Base-by-base conservation (phyloP, 257 asterid species). In the Capsicum pubescens region DNA sequence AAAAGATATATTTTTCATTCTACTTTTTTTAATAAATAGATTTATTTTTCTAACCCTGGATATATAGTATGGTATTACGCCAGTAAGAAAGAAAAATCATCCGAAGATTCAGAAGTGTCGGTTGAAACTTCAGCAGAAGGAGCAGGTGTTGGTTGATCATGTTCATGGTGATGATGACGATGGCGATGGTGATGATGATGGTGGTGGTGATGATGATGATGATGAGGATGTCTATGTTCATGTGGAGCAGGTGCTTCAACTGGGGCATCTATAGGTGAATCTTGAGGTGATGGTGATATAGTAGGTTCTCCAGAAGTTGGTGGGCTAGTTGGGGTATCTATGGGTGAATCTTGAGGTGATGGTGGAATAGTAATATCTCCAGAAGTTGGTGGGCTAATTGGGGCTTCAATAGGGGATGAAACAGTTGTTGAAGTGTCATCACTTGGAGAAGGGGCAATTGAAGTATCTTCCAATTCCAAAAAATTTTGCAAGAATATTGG, bases 161-260 rank as follows among this genome's bases (percentile, higher is more conserved):
- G 35, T 9, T 19, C 68, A 19, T 19, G 36, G 4, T 60, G 66
- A 12, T 59, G 66, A 19, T 5, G 39, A 2, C 26, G 70, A 0
- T 26, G 17, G 0, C 26, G 44, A 0, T 63, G 44, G 0, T 26
- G 17, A 0, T 63, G 42, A 0, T 44, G 15, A 0, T 8, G 13
- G 1, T 8, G 21, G 0, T 11, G 15, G 0, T 42, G 55, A 0
- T 39, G 26, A 6, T 68, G 50, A 26, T 26, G 32, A 26, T 26
- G 32, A 26, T 26, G 32, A 26, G 32, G 32, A 26, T 26, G 32
- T 26, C 32, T 26, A 26, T 26, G 32, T 26, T 26, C 32, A 26
- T 26, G 32, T 26, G 32, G 32, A 26, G 32, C 32, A 26, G 46
- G 46, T 26, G 71, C 10, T 8, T 0, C 6, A 64, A 64, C 8